Conservation (phyloP, 2,329 filamentous ascomycete species). For the Colletotrichum magnum region DNA sequence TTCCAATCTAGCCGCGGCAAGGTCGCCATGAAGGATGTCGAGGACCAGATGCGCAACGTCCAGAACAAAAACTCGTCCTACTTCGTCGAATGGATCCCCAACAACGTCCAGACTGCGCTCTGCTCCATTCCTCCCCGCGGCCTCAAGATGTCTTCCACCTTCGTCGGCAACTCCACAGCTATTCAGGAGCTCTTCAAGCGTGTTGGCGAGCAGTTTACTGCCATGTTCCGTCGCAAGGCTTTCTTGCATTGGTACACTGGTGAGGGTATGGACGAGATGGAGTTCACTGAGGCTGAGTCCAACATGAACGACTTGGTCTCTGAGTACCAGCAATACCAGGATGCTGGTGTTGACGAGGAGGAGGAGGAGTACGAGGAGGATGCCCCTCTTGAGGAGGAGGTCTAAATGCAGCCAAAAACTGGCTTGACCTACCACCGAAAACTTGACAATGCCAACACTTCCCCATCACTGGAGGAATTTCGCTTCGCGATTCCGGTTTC, state of each 20-base stretch:
- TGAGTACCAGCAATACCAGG: slow-evolving; percentile 99
- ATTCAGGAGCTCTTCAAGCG: slow-evolving; percentile 99
- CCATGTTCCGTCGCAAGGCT: slow-evolving; percentile 99
- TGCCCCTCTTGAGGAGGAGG: slow-evolving; percentile 80
- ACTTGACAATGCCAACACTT: slow-evolving; percentile 18
- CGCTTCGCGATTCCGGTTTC: slow-evolving; percentile 45
- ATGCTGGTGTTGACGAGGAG: slow-evolving; percentile 96
- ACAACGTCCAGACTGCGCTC: slow-evolving; percentile 99
- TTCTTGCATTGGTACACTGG: slow-evolving; percentile 99
- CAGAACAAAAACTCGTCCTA: slow-evolving; percentile 99
- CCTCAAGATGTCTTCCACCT: slow-evolving; percentile 99
- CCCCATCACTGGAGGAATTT: slow-evolving; percentile 40
- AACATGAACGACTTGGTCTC: slow-evolving; percentile 99
- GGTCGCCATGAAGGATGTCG: slow-evolving; percentile 99
- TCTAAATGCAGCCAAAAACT: slow-evolving; percentile 51
- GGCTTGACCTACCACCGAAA: neutral
- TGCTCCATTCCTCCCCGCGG: slow-evolving; percentile 98
- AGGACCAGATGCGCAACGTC: slow-evolving; percentile 99
- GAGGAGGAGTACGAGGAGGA: slow-evolving; percentile 97
- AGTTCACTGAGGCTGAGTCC: slow-evolving; percentile 99
- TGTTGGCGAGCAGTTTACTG: slow-evolving; percentile 99
- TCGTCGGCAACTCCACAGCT: slow-evolving; percentile 98
- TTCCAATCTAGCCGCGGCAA: slow-evolving; percentile 82
- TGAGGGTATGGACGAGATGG: slow-evolving; percentile 99
- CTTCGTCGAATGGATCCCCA: slow-evolving; percentile 99